Evolutionary conservation across 768 basidiomycete species (phyloP), one percentile per base, ranked within the genome.

Genomic region (Roridomyces roridus): DNA sequence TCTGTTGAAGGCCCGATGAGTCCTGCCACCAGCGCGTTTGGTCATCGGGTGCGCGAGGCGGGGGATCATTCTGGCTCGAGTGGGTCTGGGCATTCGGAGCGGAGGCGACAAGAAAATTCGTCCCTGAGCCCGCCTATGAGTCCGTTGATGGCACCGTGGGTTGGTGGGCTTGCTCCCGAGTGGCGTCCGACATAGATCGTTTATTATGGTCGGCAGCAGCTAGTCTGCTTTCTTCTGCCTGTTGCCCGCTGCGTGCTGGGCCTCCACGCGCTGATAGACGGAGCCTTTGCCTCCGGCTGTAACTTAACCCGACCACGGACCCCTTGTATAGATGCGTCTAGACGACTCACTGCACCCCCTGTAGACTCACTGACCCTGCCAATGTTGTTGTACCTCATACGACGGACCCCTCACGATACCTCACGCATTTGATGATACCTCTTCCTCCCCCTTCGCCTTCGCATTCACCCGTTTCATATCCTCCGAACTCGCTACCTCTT

Each of bases 341-440:
- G 24, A 18, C 29, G 18, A 46, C n/a, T 23, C 17, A 31, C n/a
- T 25, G 5, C 28, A 18, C 12, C 5, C 42, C 39, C 43, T 51
- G 48, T 46, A 51, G 31, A 34, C 31, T 8, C 15, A 15, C 31
- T 24, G 26, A 47, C 37, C 21, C 44, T n/a, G 28, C 39, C 48
- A 25, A 25, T 42, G 39, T 35, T 59, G 58, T 59, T 53, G 51
- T 55, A 55, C n/a, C 47, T 26, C 26, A 18, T 49, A 36, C 35
- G 20, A 34, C 20, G 17, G 25, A 10, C 28, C 46, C 42, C 3
- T 46, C 26, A 58, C 44, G 52, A 60, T 60, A 60, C 59, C 59
- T 55, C 42, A 59, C 58, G 58, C 51, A 53, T 42, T 54, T 54
- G 52, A 59, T 59, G 58, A 59, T 60, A 60, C 58, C 57, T 53